Evolutionary conservation across 257 asterid genomes (phyloP), one percentile per base, ranked within the genome.

Genomic region (Petrea volubilis): DNA sequence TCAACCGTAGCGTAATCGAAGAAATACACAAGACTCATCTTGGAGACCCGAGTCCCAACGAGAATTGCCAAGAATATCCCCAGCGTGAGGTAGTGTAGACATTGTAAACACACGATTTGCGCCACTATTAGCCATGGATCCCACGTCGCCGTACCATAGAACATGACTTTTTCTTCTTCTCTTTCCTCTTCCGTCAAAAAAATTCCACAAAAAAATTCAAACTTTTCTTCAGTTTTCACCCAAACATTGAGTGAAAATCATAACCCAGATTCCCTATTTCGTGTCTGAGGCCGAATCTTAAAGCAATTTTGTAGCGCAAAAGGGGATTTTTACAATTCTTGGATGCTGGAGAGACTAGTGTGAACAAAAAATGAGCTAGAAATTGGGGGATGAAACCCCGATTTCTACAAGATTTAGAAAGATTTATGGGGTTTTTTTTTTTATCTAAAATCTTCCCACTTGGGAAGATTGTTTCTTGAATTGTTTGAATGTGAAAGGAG

Each of bases 41-140:
- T 84, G 24, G 98, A 84, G 20, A 94, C 98, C 62, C 99, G 90
- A 68, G 87, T 78, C 46, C 97, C 96, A 2, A 91, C 97, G 8
- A 90, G 86, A 85, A 94, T 69, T 2, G 79, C 81, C 87, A 90
- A 27, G 71, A 90, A 88, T 21, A 86, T n/a, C 61, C 98, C 98
- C n/a, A 90, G 78, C 15, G 91, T 55, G 34, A 90, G 85, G 82
- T 94, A 94, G 80, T 86, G 83, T 21, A 90, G 76, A 67, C 97
- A 94, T 75, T 94, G 98, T 23, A 91, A 84, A 72, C 86, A 94
- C 47, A 84, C 97, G 68, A 94, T 91, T 79, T 91, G 99, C 49
- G 97, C 90, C 81, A 88, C 95, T 66, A 94, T 94, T 66, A 94
- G 87, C 97, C 96, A 91, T 74, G 99, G 99, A 90, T 94, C 99